Conservation (phyloP, 2,329 filamentous ascomycete species). For the Penicillium sp. region DNA sequence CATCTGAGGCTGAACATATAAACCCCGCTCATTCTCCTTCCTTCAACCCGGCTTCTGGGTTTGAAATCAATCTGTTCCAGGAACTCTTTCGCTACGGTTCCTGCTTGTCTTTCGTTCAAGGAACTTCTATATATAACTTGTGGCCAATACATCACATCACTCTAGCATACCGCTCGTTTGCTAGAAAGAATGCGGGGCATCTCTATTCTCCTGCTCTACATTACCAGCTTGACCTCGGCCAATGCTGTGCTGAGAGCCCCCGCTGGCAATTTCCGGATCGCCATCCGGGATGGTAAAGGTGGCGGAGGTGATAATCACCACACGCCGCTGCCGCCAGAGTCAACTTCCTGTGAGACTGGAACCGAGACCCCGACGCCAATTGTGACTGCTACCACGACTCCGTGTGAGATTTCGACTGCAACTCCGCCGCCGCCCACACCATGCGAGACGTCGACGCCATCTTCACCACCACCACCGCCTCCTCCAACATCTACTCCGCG, state of each 20-base stretch:
- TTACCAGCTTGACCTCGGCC: slow-evolving; percentile 18
- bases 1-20: slow-evolving; percentile 15
- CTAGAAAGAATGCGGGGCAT: slow-evolving; percentile 20
- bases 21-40: background rate
- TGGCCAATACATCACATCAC: background rate
- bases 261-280: slow-evolving; percentile 12
- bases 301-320: slow-evolving; percentile 2
- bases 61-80: slow-evolving; percentile 15
- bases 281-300: slow-evolving; percentile 6
- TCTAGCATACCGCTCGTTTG: slow-evolving; percentile 14
- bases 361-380: slow-evolving; percentile 3
- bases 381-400: slow-evolving; percentile 2
- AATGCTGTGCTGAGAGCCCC: slow-evolving; percentile 16
- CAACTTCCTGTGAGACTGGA: slow-evolving; percentile 13
- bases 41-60: slow-evolving; percentile 1
- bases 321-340: slow-evolving; percentile 4
- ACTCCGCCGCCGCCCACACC: slow-evolving; percentile 5
- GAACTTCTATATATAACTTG: slow-evolving; percentile 1
- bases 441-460: slow-evolving; percentile 7
- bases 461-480: background rate
- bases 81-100: slow-evolving; percentile 52
- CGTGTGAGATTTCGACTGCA: slow-evolving; percentile 4
- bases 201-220: slow-evolving; percentile 19
- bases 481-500: slow-evolving; percentile 1
- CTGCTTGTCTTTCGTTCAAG: slow-evolving; percentile 29